Evolutionary conservation across 768 basidiomycete species (phyloP).

Genomic region (Basidioascus undulatus): DNA sequence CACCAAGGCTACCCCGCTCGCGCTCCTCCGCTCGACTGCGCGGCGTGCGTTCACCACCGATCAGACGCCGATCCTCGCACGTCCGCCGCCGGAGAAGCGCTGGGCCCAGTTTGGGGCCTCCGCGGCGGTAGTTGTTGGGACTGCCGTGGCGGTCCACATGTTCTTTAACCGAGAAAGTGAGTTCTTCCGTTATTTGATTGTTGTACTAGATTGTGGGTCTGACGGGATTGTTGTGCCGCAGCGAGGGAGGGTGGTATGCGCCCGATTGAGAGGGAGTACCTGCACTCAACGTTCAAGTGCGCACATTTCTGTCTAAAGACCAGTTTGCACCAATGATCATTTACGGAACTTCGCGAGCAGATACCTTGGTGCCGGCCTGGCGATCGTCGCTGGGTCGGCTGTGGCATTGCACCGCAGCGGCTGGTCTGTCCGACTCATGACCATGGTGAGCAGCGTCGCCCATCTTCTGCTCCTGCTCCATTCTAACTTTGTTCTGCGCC

Average conservation of each 20-base stretch:
- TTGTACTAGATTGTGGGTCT: too few relatives aligned
- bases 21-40: too few relatives aligned
- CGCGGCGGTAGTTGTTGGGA: slow-evolving; percentile 27
- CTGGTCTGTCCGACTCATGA: not conserved
- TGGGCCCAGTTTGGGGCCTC: not conserved
- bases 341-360: too few relatives aligned
- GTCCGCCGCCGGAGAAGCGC: too few relatives aligned
- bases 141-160: slow-evolving; percentile 35
- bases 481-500: not conserved
- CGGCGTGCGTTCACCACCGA: too few relatives aligned
- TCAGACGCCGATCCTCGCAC: too few relatives aligned
- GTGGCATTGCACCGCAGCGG: slow-evolving; percentile 20
- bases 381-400: slow-evolving; percentile 51
- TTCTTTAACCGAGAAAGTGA: slow-evolving; percentile 61
- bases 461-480: slow-evolving; percentile 6
- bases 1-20: too few relatives aligned
- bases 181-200: too few relatives aligned
- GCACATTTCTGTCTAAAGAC: too few relatives aligned
- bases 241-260: slow-evolving; percentile 44
- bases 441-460: slow-evolving; percentile 6
- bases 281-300: slow-evolving; percentile 60
- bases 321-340: too few relatives aligned
- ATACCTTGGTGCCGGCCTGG: slow-evolving; percentile 60
- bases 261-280: slow-evolving; percentile 35
- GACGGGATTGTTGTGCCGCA: too few relatives aligned